phyloP scores from a whole-genome alignment of 139 green algal species.

The Chlorella sorokiniana region DNA sequence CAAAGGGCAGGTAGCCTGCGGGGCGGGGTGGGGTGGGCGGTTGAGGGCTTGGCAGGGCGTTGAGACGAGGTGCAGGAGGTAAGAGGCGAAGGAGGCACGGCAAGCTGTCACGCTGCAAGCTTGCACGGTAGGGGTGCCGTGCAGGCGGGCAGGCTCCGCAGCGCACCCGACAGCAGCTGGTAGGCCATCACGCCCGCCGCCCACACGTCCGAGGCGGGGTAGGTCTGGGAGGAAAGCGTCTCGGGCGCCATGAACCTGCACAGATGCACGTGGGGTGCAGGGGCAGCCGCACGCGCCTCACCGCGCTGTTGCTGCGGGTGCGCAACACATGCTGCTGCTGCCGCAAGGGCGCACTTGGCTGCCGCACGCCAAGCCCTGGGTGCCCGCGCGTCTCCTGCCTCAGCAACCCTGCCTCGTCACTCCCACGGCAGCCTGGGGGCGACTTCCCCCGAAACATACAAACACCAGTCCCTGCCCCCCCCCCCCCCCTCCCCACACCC shows the following conservation, averaged over 20 bases:
- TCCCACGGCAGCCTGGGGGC: too few relatives aligned
- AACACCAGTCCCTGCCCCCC: not conserved
- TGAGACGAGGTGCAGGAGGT: not conserved
- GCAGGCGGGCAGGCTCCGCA: not conserved
- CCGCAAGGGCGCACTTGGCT: too few relatives aligned
- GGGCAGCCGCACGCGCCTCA: not conserved
- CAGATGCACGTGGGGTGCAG: too few relatives aligned
- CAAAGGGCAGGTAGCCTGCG: constrained; percentile 76
- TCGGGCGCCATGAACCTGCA: constrained; percentile 80
- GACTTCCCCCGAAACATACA: not conserved
- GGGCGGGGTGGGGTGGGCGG: not conserved
- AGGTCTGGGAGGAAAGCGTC: constrained; percentile 72
- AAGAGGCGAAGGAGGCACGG: not conserved
- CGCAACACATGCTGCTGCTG: too few relatives aligned
- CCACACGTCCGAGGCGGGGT: constrained; percentile 84
- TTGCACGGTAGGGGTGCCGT: too few relatives aligned
- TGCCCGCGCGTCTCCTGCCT: too few relatives aligned
- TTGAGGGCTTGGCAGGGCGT: not conserved
- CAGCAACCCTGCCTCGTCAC: too few relatives aligned
- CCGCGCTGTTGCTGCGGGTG: too few relatives aligned
- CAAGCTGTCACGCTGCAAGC: too few relatives aligned
- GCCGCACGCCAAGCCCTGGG: too few relatives aligned
- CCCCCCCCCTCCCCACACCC: not conserved
- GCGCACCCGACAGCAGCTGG: constrained; percentile 78
- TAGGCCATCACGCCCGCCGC: constrained; percentile 88